A percentile compares a stretch with the other conserved stretches of the same genome.
Evolutionary conservation across 805 yeast species (phyloP).

Genomic region (Komagataella pseudopastoris): DNA sequence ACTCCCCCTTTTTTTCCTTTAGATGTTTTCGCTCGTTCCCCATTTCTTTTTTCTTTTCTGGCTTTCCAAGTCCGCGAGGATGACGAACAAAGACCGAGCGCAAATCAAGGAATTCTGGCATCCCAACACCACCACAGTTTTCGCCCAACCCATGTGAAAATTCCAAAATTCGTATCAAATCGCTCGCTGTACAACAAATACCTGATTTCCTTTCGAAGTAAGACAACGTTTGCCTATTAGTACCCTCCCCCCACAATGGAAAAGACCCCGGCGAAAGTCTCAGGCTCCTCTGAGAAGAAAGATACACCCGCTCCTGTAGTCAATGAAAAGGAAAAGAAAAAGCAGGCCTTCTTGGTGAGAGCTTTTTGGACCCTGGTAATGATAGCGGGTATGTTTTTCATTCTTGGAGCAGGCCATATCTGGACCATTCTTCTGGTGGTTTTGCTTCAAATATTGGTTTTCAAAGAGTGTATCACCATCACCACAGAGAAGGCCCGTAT

Average conservation of each 20-base stretch:
- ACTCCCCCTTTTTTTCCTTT: neutral
- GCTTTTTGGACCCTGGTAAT: constrained; percentile 90
- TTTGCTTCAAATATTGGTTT: constrained; percentile 67
- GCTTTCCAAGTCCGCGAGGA: neutral
- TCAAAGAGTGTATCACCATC: constrained; percentile 78
- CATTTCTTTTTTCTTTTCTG: too few species aligned
- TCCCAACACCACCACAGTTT: neutral
- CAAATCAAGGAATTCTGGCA: neutral
- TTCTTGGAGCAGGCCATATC: constrained; percentile 74
- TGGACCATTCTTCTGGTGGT: constrained; percentile 65
- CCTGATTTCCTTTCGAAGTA: neutral
- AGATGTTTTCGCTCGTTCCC: neutral
- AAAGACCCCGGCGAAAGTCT: neutral
- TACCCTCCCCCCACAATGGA: neutral
- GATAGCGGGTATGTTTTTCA: constrained; percentile 60
- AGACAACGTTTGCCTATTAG: neutral
- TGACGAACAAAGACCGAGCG: neutral
- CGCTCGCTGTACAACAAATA: neutral
- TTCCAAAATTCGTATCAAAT: neutral
- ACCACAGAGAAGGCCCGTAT: constrained; percentile 71
- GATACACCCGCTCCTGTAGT: constrained; percentile 2
- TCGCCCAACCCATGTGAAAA: neutral
- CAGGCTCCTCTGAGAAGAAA: neutral
- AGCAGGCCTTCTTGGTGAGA: constrained; percentile 74
- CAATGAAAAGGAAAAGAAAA: constrained; percentile 48